phyloP scores from a whole-genome alignment of 306 rosid species.

The Lathyrus aphaca region DNA sequence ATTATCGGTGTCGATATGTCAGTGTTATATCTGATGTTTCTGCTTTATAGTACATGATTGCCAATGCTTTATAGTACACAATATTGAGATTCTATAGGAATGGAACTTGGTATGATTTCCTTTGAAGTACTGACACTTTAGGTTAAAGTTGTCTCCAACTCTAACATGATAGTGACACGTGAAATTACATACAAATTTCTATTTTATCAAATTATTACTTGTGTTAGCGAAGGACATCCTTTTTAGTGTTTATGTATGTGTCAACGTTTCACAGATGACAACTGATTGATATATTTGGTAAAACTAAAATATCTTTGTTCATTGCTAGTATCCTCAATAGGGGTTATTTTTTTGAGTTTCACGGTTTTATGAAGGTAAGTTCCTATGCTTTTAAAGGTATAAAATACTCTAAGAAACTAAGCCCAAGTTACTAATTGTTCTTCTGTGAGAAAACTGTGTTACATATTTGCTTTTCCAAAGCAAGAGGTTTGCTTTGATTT shows the following conservation, averaged over 20 bases:
- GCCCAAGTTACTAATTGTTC: conserved; percentile 10
- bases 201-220: not conserved
- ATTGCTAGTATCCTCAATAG: conserved; percentile 5
- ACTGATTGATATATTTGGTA: not conserved
- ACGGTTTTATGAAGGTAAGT: conserved; percentile 4
- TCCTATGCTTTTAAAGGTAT: conserved; percentile 13
- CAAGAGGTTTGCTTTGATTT: conserved; percentile 3
- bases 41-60: not conserved
- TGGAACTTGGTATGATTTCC: not conserved
- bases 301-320: not conserved
- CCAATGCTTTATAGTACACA: too few species aligned
- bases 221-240: not conserved
- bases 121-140: not conserved
- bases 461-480: conserved; percentile 17
- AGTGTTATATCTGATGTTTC: too few species aligned
- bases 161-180: not conserved
- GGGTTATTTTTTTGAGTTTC: conserved; percentile 6
- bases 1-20: too few species aligned
- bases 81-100: not conserved
- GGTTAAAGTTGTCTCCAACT: not conserved
- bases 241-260: not conserved
- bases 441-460: conserved; percentile 5
- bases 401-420: conserved; percentile 17
- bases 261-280: not conserved
- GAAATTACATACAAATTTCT: not conserved